Evolutionary conservation across 306 rosid species (phyloP), one percentile per base, ranked within the genome.

Genomic region (Geum urbanum): DNA sequence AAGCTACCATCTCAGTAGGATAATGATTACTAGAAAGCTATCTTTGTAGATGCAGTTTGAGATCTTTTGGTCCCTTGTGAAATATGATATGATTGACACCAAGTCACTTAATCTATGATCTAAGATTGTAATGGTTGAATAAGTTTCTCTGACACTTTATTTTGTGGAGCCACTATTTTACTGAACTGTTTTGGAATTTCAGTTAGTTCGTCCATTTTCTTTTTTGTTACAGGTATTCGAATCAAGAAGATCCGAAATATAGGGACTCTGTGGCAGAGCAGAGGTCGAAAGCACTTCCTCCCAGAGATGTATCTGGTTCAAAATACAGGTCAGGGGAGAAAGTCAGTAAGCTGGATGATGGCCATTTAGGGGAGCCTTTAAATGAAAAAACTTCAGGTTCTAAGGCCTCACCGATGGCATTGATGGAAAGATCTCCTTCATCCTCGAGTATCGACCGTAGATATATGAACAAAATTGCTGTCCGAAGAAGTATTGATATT

Each of bases 371-470:
- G 49, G 98, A 94, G 61, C 76, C 84, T 62, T 75, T 85, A 75
- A 82, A 77, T 63, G 98, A 94, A 73, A 94, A 87, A 81, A 72
- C 96, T 77, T 84, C 88, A 37, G 81, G 88, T 76, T 86, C 92
- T 35, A 94, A 88, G 89, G 97, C 92, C 62, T 88, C 92, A 13
- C 90, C 92, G n/a, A 75, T 74, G 85, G 85, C 90, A 74, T 72
- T 84, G 80, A 47, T 67, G 41, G 91, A 94, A 77, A 81, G 89
- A 77, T 94, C 91, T 81, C 96, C 92, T 69, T 84, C 97, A 20
- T 81, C 96, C 68, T 71, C 92, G 69, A 92, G 88, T 78, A 83
- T 91, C 67, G 97, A 90, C 14, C 84, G 88, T 69, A 83, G 86
- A 80, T 83, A 86, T 76, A 54, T 72, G 60, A 88, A 80, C 79